Percentiles rank a stretch among this genome's conserved stretches.
Conservation (phyloP, 1,139 yeast species). For the Saccharomyces hybrid region DNA sequence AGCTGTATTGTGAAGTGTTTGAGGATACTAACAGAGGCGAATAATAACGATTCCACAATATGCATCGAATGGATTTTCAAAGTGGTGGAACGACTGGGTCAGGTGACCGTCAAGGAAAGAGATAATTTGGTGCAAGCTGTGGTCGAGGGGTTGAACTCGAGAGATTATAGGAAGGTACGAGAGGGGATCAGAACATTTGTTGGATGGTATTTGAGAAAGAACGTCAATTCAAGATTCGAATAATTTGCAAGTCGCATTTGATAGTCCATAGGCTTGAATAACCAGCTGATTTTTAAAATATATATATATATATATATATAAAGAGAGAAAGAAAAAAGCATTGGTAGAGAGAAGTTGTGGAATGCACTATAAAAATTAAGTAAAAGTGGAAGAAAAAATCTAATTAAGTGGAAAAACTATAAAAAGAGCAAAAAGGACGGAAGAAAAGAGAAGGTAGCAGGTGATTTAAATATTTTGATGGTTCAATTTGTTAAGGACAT, state of each 20-base stretch:
- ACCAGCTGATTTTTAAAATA: too few species aligned
- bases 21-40: conserved; percentile 39
- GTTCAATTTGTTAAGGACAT: conserved; percentile 52
- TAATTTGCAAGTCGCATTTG: conserved; percentile 7
- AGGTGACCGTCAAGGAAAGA: conserved; percentile 59
- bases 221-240: conserved; percentile 47
- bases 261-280: not conserved
- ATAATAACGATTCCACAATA: conserved; percentile 25
- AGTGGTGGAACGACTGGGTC: conserved; percentile 44
- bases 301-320: not conserved
- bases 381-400: not conserved
- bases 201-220: conserved; percentile 75
- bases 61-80: conserved; percentile 51
- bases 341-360: not conserved
- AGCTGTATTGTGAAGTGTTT: conserved; percentile 65
- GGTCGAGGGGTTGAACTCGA: conserved; percentile 53
- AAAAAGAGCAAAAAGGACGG: not conserved
- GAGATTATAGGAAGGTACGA: conserved; percentile 69
- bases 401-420: not conserved
- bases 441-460: not conserved
- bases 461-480: conserved; percentile 23
- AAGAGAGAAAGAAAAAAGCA: not conserved
- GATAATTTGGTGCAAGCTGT: conserved; percentile 51
- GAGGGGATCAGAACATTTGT: conserved; percentile 66
- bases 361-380: too few species aligned